Evolutionary conservation across 208 protist species (phyloP).

Genomic region (Trypanosoma boissoni): DNA sequence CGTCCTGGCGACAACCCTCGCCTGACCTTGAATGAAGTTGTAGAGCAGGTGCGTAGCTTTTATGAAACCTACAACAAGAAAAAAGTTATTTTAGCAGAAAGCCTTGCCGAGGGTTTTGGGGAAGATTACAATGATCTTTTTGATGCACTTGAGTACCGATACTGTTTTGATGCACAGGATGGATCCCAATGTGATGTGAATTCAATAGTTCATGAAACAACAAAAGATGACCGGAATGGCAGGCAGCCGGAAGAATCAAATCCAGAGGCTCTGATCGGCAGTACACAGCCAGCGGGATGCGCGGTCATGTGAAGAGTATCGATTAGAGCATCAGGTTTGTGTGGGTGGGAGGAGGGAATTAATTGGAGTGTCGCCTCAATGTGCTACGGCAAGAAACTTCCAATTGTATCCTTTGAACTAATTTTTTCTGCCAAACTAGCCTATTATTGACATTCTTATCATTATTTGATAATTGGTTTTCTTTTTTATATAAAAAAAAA

Average conservation of each 20-base stretch:
- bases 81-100: slow-evolving; percentile 1
- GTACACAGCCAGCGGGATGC: not conserved
- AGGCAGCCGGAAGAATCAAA: too few species aligned
- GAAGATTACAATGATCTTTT: slow-evolving; percentile 21
- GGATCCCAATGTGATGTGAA: not conserved
- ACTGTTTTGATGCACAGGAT: slow-evolving; percentile 1
- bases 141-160: slow-evolving; percentile 20
- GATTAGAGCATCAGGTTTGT: not conserved
- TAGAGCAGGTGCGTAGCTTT: slow-evolving; percentile 7
- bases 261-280: not conserved
- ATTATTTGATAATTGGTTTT: not conserved
- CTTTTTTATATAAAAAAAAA: slow-evolving; percentile 2
- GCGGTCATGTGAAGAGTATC: not conserved
- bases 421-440: too few species aligned
- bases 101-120: slow-evolving; percentile 9
- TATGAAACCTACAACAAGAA: slow-evolving; percentile 17
- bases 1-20: slow-evolving; percentile 4
- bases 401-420: too few species aligned
- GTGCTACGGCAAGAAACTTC: too few species aligned
- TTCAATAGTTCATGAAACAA: too few species aligned
- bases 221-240: too few species aligned
- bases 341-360: too few species aligned
- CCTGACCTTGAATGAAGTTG: slow-evolving; percentile 14
- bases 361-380: too few species aligned
- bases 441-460: not conserved